Evolutionary conservation across 768 basidiomycete genomes (phyloP).

Genomic region (Rhizopogon vulgaris): DNA sequence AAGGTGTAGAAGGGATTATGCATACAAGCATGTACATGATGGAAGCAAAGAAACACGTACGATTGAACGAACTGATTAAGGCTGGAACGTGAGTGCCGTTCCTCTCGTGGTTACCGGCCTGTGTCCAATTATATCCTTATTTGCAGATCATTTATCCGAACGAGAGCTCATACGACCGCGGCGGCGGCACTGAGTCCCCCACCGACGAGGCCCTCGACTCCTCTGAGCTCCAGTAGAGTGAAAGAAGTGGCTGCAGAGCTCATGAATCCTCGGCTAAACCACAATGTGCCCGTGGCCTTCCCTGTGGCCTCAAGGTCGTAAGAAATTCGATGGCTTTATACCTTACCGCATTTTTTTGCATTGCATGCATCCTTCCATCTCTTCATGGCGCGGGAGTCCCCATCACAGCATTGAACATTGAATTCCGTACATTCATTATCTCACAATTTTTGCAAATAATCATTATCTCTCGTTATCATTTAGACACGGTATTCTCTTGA

Average conservation of each 20-base stretch:
- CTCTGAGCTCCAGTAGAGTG: slow-evolving; percentile 55
- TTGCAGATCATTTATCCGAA: slow-evolving; percentile 28
- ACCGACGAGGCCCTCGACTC: slow-evolving; percentile 11
- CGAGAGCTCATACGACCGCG: slow-evolving; percentile 30
- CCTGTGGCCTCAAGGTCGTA: neutral
- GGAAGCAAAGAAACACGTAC: slow-evolving; percentile 45
- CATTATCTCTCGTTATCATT: too few relatives aligned
- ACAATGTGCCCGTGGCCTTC: neutral
- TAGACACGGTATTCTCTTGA: too few relatives aligned
- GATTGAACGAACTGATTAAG: slow-evolving; percentile 48
- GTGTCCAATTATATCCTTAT: neutral
- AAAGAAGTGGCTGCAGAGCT: slow-evolving; percentile 55
- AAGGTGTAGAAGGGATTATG: slow-evolving; percentile 28
- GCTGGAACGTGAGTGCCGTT: slow-evolving; percentile 41
- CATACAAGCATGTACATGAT: slow-evolving; percentile 52
- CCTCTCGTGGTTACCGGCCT: slow-evolving; percentile 4
- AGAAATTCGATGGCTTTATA: neutral
- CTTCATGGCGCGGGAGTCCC: neutral
- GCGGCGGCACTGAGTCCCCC: slow-evolving; percentile 9
- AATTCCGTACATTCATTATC: neutral
- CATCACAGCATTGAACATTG: neutral
- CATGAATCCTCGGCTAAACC: slow-evolving; percentile 4
- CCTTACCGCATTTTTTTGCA: neutral
- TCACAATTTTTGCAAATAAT: neutral
- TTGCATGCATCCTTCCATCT: neutral